phyloP scores from a whole-genome alignment of 140 eudicot genomes.

The Bidens hawaiensis region DNA sequence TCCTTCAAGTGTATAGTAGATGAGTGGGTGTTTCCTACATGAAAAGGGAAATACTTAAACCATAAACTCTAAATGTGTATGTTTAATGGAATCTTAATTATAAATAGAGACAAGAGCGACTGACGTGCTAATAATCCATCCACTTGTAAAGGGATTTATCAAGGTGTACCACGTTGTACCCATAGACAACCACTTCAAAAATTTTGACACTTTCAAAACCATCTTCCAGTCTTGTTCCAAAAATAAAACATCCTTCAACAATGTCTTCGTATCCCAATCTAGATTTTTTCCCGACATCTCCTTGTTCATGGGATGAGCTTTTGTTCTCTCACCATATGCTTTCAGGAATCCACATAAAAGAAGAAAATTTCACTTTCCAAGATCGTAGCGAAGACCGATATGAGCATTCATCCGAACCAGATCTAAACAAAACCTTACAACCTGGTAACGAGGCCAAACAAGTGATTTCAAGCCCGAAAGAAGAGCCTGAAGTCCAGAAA shows the following conservation, averaged over 20 bases:
- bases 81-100: neutral
- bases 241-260: slow-evolving; percentile 18
- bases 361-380: neutral
- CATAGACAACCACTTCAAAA: slow-evolving; percentile 17
- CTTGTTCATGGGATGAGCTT: slow-evolving; percentile 35
- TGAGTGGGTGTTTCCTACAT: no score
- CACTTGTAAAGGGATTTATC: slow-evolving; percentile 23
- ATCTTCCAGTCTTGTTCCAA: slow-evolving; percentile 11
- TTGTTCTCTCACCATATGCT: slow-evolving; percentile 17
- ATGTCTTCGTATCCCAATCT: slow-evolving; percentile 19
- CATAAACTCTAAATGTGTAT: neutral
- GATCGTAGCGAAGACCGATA: neutral
- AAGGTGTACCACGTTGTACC: slow-evolving; percentile 18
- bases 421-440: slow-evolving; percentile 3
- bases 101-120: neutral
- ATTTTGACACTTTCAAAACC: neutral
- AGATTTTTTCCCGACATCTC: slow-evolving; percentile 19
- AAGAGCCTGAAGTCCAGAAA: slow-evolving; percentile 14
- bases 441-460: neutral
- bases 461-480: neutral
- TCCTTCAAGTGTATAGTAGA: no score
- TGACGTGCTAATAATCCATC: slow-evolving; percentile 1
- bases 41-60: no score
- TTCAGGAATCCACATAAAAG: slow-evolving; percentile 9
- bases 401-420: slow-evolving; percentile 14